These are phyloP conservation scores for Penicillium riverlandense DNA, from an alignment of 495 filamentous ascomycete species.

Conservation along the genomic window DNA sequence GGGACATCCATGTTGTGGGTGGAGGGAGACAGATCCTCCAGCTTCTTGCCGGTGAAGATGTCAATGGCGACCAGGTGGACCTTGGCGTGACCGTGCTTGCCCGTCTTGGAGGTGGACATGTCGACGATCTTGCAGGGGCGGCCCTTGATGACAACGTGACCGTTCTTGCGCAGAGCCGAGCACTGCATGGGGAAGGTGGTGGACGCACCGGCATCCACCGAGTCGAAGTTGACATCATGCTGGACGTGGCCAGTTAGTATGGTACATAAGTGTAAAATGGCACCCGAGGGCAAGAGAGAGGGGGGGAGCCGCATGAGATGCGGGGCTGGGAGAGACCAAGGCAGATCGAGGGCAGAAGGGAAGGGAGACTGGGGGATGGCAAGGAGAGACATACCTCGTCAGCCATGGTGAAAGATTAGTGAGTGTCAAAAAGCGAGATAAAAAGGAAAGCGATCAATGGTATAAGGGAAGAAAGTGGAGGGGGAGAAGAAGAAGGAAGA, in stretches of 20 bases:
- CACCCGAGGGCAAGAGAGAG: slow-evolving; percentile 3
- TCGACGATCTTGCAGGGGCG: slow-evolving; percentile 99
- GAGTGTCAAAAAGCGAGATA: not conserved
- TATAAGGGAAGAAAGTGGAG: slow-evolving; percentile 3
- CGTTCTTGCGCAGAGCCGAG: slow-evolving; percentile 98
- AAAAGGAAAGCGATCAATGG: slow-evolving; percentile 1
- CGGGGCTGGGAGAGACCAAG: slow-evolving; percentile 20
- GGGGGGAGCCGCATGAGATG: slow-evolving; percentile 25
- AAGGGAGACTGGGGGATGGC: not conserved
- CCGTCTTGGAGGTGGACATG: slow-evolving; percentile 99
- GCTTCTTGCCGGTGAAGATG: slow-evolving; percentile 99
- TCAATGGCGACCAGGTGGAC: slow-evolving; percentile 95
- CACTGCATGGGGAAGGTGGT: slow-evolving; percentile 96
- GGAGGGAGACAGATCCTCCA: slow-evolving; percentile 97
- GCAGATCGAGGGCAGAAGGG: slow-evolving; percentile 4
- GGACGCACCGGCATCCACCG: slow-evolving; percentile 89
- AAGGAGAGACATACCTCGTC: slow-evolving; percentile 30
- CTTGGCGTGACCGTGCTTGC: slow-evolving; percentile 99
- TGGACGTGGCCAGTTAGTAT: slow-evolving; percentile 14
- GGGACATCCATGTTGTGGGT: slow-evolving; percentile 99
- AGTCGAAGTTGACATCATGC: slow-evolving; percentile 89
- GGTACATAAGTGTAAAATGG: no score
- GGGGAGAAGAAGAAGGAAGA: slow-evolving; percentile 13
- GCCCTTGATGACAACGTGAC: slow-evolving; percentile 93
- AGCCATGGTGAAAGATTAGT: slow-evolving; percentile 32